Percentiles rank a stretch among this genome's conserved stretches.
Evolutionary conservation across 306 rosid species (phyloP).

Genomic region (Morella rubra): DNA sequence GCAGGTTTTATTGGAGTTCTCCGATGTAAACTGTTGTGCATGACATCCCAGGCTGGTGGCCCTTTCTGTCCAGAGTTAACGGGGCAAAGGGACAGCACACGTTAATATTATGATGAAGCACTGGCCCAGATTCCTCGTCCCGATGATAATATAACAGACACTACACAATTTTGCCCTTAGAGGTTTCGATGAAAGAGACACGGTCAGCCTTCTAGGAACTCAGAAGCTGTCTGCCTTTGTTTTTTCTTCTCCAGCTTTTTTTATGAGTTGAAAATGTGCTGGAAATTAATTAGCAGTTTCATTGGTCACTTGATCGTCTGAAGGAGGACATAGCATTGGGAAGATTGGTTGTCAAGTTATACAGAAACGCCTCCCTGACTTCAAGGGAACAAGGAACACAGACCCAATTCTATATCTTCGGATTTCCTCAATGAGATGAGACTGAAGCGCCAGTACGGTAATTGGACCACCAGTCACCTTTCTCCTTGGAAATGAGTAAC

Average conservation of each 20-base stretch:
- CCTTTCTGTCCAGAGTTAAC: conserved; percentile 82
- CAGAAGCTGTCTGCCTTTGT: not conserved
- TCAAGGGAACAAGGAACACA: conserved; percentile 61
- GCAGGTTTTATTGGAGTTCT: not conserved
- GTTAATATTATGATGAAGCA: conserved; percentile 57
- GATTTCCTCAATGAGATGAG: conserved; percentile 60
- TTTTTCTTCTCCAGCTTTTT: not conserved
- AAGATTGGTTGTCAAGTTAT: conserved; percentile 67
- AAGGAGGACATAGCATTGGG: conserved; percentile 90
- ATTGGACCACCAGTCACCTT: conserved; percentile 14
- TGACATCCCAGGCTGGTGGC: conserved; percentile 65
- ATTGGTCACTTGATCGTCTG: conserved; percentile 29
- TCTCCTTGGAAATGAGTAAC: conserved; percentile 31
- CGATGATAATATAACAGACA: conserved; percentile 55
- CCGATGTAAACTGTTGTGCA: conserved; percentile 2
- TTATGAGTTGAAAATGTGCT: conserved; percentile 2
- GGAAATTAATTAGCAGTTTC: conserved; percentile 2
- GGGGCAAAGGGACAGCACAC: conserved; percentile 65
- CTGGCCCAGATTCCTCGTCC: conserved; percentile 66
- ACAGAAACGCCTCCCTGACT: conserved; percentile 57
- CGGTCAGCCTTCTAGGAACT: conserved; percentile 85
- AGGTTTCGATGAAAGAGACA: conserved; percentile 78
- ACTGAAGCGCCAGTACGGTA: conserved; percentile 39
- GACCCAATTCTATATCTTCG: conserved; percentile 63
- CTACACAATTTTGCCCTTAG: conserved; percentile 55